Evolutionary conservation across 768 basidiomycete genomes (phyloP), one percentile per base, ranked within the genome.

Genomic region (Gloeopeniophorella convolvens): DNA sequence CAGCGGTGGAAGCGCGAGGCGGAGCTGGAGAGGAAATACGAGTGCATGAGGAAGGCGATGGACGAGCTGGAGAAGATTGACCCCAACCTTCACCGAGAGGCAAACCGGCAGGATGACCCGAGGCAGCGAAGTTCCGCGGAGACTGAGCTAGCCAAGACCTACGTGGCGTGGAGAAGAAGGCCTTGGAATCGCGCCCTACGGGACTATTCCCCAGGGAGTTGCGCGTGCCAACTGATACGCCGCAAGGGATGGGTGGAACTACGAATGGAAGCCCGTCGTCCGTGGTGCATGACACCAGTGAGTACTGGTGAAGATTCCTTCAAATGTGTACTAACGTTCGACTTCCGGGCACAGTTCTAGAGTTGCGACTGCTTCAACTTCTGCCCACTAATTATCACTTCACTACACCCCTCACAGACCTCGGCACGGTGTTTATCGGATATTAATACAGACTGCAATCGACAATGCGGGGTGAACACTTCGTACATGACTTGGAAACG

Each of bases 161-260:
- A 65, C 82, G 78, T 56, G 78, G 73, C 9, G 70, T 79, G 16
- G 86, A 90, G 66, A 75, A 77, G 63, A 77, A 78, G 61, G 82
- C 79, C 11, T 67, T 85, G 59, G 89, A 94, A 65, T 81, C 86
- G 26, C 75, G 88, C 58, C 74, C 86, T 63, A 80, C 81, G 49
- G 88, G 87, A 1, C 65, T 95, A 31, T 89, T 94, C 68, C 94
- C 94, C 52, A 77, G 94, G 53, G 93, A 97, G 65, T 63, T 90
- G 62, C 80, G 82, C 56, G 75, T 89, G 40, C 93, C 94, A 36
- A 80, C 86, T 4, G 93, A 95, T 62, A 93, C 88, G 6, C 86
- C 90, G 76, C 85, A 21, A 78, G 77, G 47, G 73, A 75, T 35
- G 89, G 90, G 3, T 95, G 92, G 92, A 80, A 82, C 45, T 85